Evolutionary conservation across 495 filamentous ascomycete species (phyloP).

Genomic region (Lophiotrema nucula): DNA sequence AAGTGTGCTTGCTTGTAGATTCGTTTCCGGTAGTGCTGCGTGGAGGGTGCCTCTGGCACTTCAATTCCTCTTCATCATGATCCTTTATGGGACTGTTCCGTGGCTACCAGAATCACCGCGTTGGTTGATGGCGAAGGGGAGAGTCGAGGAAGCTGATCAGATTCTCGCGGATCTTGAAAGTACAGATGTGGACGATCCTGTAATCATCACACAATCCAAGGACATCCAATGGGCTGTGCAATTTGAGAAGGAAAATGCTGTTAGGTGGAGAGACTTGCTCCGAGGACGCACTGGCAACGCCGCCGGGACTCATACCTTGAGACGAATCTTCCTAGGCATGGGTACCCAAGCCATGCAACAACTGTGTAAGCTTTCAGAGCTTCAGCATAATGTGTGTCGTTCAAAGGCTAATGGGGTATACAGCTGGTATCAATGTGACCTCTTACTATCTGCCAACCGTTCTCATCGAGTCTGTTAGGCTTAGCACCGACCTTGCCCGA

Average conservation of each 20-base stretch:
- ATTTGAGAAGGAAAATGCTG: constrained; percentile 51
- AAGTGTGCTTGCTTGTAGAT: constrained; percentile 31
- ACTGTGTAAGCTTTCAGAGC: constrained; percentile 50
- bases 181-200: constrained; percentile 48
- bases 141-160: constrained; percentile 47
- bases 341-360: constrained; percentile 57
- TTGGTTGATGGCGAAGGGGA: constrained; percentile 45
- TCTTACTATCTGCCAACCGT: constrained; percentile 53
- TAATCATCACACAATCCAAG: constrained; percentile 44
- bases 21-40: constrained; percentile 45
- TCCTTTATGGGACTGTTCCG: constrained; percentile 50
- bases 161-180: constrained; percentile 52
- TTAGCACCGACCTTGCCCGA: constrained; percentile 48
- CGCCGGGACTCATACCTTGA: constrained; percentile 49
- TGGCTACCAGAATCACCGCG: constrained; percentile 60
- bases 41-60: constrained; percentile 61
- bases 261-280: constrained; percentile 51
- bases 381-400: background rate
- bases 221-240: constrained; percentile 51
- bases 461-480: constrained; percentile 51
- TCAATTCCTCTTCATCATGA: constrained; percentile 58
- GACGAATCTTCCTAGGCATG: constrained; percentile 51
- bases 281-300: constrained; percentile 40
- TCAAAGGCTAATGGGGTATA: background rate
- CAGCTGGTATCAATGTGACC: constrained; percentile 30